Evolutionary conservation across 768 basidiomycete species (phyloP), one percentile per base, ranked within the genome.

Genomic region (Leccinum rimulosum): DNA sequence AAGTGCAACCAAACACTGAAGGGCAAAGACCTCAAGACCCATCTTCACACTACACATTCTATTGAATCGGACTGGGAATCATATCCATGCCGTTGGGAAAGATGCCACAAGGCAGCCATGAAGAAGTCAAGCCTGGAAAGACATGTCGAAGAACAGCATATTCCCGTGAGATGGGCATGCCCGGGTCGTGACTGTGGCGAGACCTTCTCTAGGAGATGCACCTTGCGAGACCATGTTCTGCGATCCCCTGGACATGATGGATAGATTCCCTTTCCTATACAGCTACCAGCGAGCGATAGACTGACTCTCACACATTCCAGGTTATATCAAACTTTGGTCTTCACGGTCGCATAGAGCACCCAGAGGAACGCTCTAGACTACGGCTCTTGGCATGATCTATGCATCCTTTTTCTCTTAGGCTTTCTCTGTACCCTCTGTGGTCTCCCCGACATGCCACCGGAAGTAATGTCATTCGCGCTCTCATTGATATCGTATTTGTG

Each of bases 1-100:
- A 14, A 17, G 5, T 68, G 67, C 52, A 52, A 50, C 22, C 17
- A 36, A 0, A 1, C 0, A 1, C 0, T 69, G 0, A 56, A 56
- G 22, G 40, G 4, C 1, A 56, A 17, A 31, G 43, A 64, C 11
- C 3, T 61, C 28, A 61, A 2, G 11, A 7, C 1, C 11, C 67
- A 69, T 12, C 25, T 69, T 12, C 15, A 49, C 2, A 1, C 28
- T 1, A 12, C 0, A 0, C 67, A 68, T 12, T 60, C 52, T 1
- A 2, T 68, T 15, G 49, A 7, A 1, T 51, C 54, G 0, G 60
- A 61, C 15, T 6, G 10, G 19, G 36, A 45, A 5, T 0, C 0
- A 3, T 64, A 68, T 14, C 3, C 1, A 2, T 68, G 67, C 31
- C 45, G 3, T 6, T 68, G 67, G 68, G 0, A 28, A 2, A 50